Evolutionary conservation across 441 rosid genomes (phyloP).

Genomic region (Populus hybrid): DNA sequence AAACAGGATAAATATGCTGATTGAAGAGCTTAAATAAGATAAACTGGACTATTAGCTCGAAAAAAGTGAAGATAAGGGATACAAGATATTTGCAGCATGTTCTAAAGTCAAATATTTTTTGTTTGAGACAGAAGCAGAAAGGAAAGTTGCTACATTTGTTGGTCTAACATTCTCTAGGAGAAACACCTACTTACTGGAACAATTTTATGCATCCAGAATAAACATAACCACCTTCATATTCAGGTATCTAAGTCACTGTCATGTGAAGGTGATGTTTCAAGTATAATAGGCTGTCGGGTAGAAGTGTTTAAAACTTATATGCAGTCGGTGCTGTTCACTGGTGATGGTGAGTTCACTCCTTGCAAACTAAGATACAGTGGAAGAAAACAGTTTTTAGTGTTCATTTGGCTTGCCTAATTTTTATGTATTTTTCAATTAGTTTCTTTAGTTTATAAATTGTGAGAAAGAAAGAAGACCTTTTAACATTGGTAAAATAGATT

Average conservation of each 20-base stretch:
- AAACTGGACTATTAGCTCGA: neutral
- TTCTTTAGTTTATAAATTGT: neutral
- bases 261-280: neutral
- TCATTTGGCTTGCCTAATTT: neutral
- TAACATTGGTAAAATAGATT: neutral
- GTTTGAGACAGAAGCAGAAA: neutral
- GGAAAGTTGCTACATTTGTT: neutral
- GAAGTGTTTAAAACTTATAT: neutral
- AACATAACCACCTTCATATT: constrained; percentile 1
- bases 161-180: neutral
- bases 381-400: neutral
- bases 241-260: neutral
- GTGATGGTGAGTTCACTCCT: neutral
- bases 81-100: neutral
- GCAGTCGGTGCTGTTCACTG: neutral
- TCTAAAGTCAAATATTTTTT: neutral
- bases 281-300: constrained; percentile 1
- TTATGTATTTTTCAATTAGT: neutral
- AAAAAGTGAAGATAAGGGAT: neutral
- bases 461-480: neutral
- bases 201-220: constrained; percentile 1
- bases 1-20: neutral
- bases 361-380: neutral
- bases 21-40: neutral
- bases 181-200: neutral